Evolutionary conservation across 345 rosid species (phyloP).

Genomic region (Euphorbia peplus): DNA sequence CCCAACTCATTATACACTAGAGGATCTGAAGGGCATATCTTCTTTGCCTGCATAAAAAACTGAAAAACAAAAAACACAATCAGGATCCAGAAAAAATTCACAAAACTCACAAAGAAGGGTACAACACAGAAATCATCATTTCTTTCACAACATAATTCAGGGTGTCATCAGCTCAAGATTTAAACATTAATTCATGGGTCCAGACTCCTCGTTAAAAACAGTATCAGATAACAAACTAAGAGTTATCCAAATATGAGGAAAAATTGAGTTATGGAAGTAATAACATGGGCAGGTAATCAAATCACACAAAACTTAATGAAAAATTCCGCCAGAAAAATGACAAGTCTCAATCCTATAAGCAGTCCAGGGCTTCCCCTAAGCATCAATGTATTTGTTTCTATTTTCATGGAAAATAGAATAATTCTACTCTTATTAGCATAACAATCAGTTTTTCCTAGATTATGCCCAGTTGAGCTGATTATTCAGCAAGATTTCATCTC

Average conservation of each 20-base stretch:
- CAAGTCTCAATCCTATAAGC: neutral
- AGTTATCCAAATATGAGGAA: neutral
- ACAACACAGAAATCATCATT: neutral
- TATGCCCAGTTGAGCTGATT: neutral
- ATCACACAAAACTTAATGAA: neutral
- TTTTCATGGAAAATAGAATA: neutral
- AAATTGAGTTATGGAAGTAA: neutral
- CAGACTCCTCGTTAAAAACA: neutral
- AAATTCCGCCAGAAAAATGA: neutral
- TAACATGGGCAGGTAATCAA: neutral
- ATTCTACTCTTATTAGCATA: neutral
- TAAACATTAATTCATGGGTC: neutral
- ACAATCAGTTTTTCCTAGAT: neutral
- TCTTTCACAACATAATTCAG: neutral
- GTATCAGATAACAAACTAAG: neutral
- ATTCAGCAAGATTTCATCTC: neutral
- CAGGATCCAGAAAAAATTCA: neutral
- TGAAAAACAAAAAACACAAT: slow-evolving; percentile 28
- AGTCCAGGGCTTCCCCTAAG: neutral
- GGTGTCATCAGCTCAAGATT: neutral
- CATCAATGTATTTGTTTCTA: neutral
- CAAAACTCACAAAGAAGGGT: neutral
- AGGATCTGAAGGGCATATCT: slow-evolving; percentile 88
- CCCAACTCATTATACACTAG: slow-evolving; percentile 95
- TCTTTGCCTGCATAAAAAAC: slow-evolving; percentile 95